phyloP scores from a whole-genome alignment of 306 rosid genomes.

The Phaseolus lunatus region DNA sequence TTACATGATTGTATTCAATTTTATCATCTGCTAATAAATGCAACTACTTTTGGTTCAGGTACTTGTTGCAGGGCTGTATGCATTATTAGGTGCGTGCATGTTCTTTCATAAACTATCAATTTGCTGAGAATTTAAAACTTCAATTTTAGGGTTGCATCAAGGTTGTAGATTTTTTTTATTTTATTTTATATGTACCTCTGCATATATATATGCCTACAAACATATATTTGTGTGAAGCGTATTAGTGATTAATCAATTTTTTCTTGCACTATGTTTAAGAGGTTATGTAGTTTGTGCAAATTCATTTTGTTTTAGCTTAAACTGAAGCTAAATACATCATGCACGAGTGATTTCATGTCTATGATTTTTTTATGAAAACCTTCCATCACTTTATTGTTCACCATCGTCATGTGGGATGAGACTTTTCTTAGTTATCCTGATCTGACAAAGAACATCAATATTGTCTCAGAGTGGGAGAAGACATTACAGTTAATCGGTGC shows the following conservation, averaged over 20 bases:
- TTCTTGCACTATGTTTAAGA: slow-evolving; percentile 4
- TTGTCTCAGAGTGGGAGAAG: slow-evolving; percentile 89
- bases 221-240: slow-evolving; percentile 25
- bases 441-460: slow-evolving; percentile 47
- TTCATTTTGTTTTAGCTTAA: slow-evolving; percentile 36
- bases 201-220: slow-evolving; percentile 11
- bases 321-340: background rate
- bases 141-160: background rate
- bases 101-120: slow-evolving; percentile 38
- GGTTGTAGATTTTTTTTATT: background rate
- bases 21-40: slow-evolving; percentile 44
- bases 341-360: background rate
- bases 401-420: slow-evolving; percentile 25
- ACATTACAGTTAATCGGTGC: slow-evolving; percentile 78
- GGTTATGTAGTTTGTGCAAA: slow-evolving; percentile 21
- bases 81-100: slow-evolving; percentile 62
- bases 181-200: slow-evolving; percentile 26
- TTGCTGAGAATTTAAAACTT: slow-evolving; percentile 14
- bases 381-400: slow-evolving; percentile 25
- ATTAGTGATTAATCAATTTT: slow-evolving; percentile 15
- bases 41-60: slow-evolving; percentile 65
- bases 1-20: slow-evolving; percentile 30
- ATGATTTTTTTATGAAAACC: slow-evolving; percentile 6
- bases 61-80: slow-evolving; percentile 68
- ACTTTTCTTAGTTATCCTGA: slow-evolving; percentile 2